Conservation (phyloP, 2,329 filamentous ascomycete species). For the Harringtonia lauricola region DNA sequence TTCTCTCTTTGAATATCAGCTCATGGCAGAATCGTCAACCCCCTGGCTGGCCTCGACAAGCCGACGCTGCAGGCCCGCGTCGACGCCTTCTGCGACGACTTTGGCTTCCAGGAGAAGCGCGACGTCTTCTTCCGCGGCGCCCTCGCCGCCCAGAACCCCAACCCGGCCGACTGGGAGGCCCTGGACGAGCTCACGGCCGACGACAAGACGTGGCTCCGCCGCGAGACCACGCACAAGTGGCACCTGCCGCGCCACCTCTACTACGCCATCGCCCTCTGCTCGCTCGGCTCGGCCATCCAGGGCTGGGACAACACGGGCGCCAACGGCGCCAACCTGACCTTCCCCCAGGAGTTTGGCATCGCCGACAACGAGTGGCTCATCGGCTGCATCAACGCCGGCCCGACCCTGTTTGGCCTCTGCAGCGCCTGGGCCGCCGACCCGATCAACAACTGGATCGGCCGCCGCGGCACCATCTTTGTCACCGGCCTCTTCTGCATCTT, state of each 20-base stretch:
- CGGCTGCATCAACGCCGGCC: conserved; percentile 1
- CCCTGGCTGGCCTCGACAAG: conserved; percentile 4
- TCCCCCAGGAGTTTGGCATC: conserved; percentile 32
- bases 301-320: conserved; percentile 24
- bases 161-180: conserved; percentile 39
- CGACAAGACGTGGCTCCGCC: conserved; percentile 43
- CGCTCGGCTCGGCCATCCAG: conserved; percentile 25
- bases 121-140: conserved; percentile 49
- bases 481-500: conserved; percentile 35
- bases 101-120: conserved; percentile 21
- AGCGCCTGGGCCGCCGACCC: conserved; percentile 38
- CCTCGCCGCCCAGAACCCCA: conserved; percentile 61
- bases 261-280: conserved; percentile 22
- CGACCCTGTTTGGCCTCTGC: conserved; percentile 31
- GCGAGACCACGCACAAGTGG: conserved; percentile 30
- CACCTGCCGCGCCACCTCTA: conserved; percentile 4
- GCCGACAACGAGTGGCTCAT: conserved; percentile 9
- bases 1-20: too few species aligned
- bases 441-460: conserved; percentile 29
- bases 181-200: conserved; percentile 25
- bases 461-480: conserved; percentile 25
- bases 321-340: conserved; percentile 37
- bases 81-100: conserved; percentile 1
- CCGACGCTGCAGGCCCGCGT: background rate
- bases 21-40: conserved; percentile 4